A percentile compares a stretch with the other conserved stretches of the same genome.
These are phyloP conservation scores for Candida neerlandica DNA, from an alignment of 1,139 yeast genomes.

Conservation along the genomic window DNA sequence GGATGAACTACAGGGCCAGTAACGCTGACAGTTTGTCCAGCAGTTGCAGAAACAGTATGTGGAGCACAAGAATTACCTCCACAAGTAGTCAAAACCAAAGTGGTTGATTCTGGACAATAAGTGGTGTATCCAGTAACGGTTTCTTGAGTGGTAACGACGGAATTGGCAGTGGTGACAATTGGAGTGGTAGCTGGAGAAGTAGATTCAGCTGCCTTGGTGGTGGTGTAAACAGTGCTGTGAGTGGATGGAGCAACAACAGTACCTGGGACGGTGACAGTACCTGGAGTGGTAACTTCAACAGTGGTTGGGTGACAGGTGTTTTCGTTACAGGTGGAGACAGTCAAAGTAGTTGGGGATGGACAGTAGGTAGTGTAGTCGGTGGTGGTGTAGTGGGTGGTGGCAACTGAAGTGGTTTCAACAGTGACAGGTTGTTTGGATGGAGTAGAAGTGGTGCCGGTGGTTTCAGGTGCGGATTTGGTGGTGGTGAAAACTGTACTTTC, in stretches of 20 bases:
- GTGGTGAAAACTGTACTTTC: constrained; percentile 35
- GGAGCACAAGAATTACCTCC: constrained; percentile 6
- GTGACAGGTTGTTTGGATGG: background rate
- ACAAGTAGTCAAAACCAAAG: constrained; percentile 10
- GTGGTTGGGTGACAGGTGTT: constrained; percentile 7
- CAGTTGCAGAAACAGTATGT: constrained; percentile 8
- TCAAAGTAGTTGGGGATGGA: constrained; percentile 7
- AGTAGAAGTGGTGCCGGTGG: constrained; percentile 9
- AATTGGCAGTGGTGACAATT: background rate
- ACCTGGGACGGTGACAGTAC: constrained; percentile 10
- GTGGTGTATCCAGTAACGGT: constrained; percentile 15
- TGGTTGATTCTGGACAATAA: constrained; percentile 15
- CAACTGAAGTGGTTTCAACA: background rate
- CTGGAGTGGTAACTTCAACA: constrained; percentile 1
- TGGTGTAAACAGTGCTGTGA: constrained; percentile 11
- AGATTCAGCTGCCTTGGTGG: constrained; percentile 12
- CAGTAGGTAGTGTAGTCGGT: constrained; percentile 6
- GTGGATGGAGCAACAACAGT: constrained; percentile 11
- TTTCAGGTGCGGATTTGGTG: constrained; percentile 9
- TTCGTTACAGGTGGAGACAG: constrained; percentile 5
- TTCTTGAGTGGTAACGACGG: constrained; percentile 3
- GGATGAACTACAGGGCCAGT: constrained; percentile 5
- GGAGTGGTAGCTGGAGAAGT: constrained; percentile 5
- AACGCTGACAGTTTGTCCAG: constrained; percentile 10
- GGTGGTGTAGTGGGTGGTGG: background rate